A percentile compares a stretch with the other conserved stretches of the same genome.
These are phyloP conservation scores for Fagopyrum esculentum DNA, from an alignment of 148 eudicot genomes.

Conservation along the genomic window DNA sequence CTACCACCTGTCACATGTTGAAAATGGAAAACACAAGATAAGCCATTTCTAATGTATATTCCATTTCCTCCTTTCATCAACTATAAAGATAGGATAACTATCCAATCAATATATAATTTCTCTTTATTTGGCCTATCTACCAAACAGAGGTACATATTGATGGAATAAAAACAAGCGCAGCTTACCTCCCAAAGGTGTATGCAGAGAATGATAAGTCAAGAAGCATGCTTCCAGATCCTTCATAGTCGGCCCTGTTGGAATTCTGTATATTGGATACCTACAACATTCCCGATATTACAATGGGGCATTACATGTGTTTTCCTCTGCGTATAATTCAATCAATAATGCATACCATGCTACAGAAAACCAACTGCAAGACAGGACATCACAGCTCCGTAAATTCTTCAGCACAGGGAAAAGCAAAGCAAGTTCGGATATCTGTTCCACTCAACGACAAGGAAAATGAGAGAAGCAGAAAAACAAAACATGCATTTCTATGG, in stretches of 20 bases:
- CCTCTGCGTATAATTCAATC: background rate
- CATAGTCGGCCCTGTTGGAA: conserved; percentile 49
- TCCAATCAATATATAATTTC: too few relatives aligned
- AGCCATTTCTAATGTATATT: background rate
- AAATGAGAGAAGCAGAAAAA: background rate
- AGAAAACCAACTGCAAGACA: conserved; percentile 66
- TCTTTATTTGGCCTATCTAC: too few relatives aligned
- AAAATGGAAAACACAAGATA: background rate
- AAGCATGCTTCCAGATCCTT: conserved; percentile 67
- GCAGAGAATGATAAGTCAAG: conserved; percentile 61
- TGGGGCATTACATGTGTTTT: background rate
- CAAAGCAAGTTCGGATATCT: conserved; percentile 44
- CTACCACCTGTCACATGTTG: conserved; percentile 28
- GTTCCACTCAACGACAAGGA: conserved; percentile 12
- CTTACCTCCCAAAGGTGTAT: conserved; percentile 27
- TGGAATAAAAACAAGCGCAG: background rate
- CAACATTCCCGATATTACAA: background rate
- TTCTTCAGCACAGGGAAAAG: conserved; percentile 41
- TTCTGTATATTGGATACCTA: conserved; percentile 85
- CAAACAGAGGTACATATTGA: too few relatives aligned
- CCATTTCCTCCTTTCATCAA: too few relatives aligned
- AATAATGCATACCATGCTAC: conserved; percentile 62
- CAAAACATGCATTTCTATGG: background rate
- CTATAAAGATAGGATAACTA: too few relatives aligned
- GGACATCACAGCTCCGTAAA: conserved; percentile 59